Base-by-base conservation (phyloP, 352 stramenopile genomes). In the Globisporangium canariense region DNA sequence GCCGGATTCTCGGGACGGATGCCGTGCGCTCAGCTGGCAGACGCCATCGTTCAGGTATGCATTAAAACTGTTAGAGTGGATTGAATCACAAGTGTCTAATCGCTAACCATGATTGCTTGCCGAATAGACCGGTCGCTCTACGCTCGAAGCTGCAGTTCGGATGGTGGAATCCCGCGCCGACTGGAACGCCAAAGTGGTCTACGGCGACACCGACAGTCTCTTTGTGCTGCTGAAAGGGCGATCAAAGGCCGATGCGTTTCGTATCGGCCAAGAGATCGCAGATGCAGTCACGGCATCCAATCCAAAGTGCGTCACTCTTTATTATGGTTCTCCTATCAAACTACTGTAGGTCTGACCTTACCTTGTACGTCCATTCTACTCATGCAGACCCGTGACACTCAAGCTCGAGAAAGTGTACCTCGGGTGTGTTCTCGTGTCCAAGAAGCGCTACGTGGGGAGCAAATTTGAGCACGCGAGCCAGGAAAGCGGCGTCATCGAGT, bases 191-290 rank as follows among this genome's bases (percentile, higher is more conserved):
- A 79, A 73, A 25, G 96, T 99, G 30, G 93, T 98, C 6, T 98
- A 98, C 67, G 97, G 96, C 10, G 97, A 99, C 72, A 99, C 98
- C 4, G 98, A 99, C 74, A 99, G 96, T 58, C 73, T 99, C 6
- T 99, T 99, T 79, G 89, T 99, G 46, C 83, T 98, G 60, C 77
- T 99, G 4, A 88, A 86, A 49, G 97, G 97, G n/a, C 83, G 94
- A 36, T 96, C 84, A 0, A 92, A 98, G 50, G 70, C 83, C 16
- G 83, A 99, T 59, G 97, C 97, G 0, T 99, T 99, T 76, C 72
- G 81, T 53, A 98, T 98, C 50, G 94, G 90, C 6, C 84, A 95
- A 57, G 89, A 96, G 66, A 96, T 98, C 28, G 88, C 89, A n/a
- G 68, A 90, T 14, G 75, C 76, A 4, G 89, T 98, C 28, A 97